Conservation (phyloP, 345 rosid species). For the Stellera chamaejasme region DNA sequence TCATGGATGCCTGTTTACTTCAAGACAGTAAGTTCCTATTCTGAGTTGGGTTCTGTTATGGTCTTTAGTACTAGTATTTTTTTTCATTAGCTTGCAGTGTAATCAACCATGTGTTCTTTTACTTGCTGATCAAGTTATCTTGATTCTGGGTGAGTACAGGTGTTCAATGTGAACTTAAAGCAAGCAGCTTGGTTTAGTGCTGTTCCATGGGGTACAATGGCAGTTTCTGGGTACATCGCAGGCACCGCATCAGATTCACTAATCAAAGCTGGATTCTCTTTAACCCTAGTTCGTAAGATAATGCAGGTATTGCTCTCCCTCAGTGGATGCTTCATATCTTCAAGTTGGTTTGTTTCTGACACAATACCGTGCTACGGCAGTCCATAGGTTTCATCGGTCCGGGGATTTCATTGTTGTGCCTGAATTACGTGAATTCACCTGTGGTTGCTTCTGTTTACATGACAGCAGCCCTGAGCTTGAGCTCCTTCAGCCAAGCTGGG, state of each 20-base stretch:
- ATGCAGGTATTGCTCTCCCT: slow-evolving; percentile 62
- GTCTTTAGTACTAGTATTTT: not conserved
- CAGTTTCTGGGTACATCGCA: slow-evolving; percentile 70
- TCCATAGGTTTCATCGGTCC: slow-evolving; percentile 91
- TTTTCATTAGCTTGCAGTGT: too few relatives aligned
- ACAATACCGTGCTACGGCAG: slow-evolving; percentile 21
- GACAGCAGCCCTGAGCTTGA: slow-evolving; percentile 73
- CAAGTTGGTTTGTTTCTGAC: slow-evolving; percentile 1
- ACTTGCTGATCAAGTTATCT: not conserved
- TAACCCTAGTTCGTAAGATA: slow-evolving; percentile 71
- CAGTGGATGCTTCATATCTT: not conserved
- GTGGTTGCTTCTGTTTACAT: slow-evolving; percentile 46
- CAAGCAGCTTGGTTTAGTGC: slow-evolving; percentile 99
- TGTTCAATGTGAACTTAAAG: slow-evolving; percentile 78
- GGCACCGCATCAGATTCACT: slow-evolving; percentile 65
- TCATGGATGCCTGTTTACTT: slow-evolving; percentile 98
- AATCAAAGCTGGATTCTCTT: slow-evolving; percentile 63
- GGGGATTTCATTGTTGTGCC: slow-evolving; percentile 67
- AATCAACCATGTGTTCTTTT: not conserved
- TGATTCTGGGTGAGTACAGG: slow-evolving; percentile 25
- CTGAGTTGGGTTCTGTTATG: too few relatives aligned
- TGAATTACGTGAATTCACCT: slow-evolving; percentile 73
- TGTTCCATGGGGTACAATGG: slow-evolving; percentile 96
- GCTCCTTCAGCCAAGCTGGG: slow-evolving; percentile 98
- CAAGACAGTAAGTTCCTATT: slow-evolving; percentile 48